Evolutionary conservation across 148 eudicot species (phyloP).

Genomic region (Selenicereus undatus): DNA sequence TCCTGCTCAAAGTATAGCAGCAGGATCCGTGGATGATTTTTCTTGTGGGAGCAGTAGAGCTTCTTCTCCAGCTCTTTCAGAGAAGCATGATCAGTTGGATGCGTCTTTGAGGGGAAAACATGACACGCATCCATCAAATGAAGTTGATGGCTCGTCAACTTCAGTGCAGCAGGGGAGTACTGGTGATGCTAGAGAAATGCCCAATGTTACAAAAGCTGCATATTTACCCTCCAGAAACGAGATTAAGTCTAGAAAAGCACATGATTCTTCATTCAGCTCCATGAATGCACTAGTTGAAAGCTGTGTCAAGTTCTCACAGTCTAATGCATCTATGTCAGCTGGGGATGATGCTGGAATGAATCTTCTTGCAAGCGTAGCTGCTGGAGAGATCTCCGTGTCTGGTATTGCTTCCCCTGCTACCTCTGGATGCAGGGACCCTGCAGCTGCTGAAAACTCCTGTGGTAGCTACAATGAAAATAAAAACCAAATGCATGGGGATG

Average conservation of each 20-base stretch:
- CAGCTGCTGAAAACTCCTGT: slow-evolving; percentile 26
- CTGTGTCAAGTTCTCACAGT: slow-evolving; percentile 75
- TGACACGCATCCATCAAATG: slow-evolving; percentile 31
- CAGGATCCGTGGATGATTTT: slow-evolving; percentile 46
- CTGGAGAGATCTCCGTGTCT: slow-evolving; percentile 67
- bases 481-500: slow-evolving; percentile 23
- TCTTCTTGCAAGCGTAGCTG: slow-evolving; percentile 93
- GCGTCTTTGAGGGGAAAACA: slow-evolving; percentile 33
- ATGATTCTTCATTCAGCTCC: slow-evolving; percentile 63
- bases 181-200: slow-evolving; percentile 24
- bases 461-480: slow-evolving; percentile 19
- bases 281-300: slow-evolving; percentile 89
- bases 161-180: slow-evolving; percentile 26
- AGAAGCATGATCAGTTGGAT: slow-evolving; percentile 51
- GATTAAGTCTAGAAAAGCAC: slow-evolving; percentile 32
- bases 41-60: slow-evolving; percentile 47
- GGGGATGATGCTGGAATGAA: slow-evolving; percentile 92
- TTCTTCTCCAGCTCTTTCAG: slow-evolving; percentile 50
- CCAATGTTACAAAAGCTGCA: slow-evolving; percentile 29
- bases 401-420: slow-evolving; percentile 38
- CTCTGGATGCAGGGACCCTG: slow-evolving; percentile 46
- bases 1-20: slow-evolving; percentile 50
- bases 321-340: slow-evolving; percentile 37
- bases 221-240: slow-evolving; percentile 26
- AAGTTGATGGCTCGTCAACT: slow-evolving; percentile 37